phyloP scores from a whole-genome alignment of 2,329 filamentous ascomycete species.

The Cadophora malorum region DNA sequence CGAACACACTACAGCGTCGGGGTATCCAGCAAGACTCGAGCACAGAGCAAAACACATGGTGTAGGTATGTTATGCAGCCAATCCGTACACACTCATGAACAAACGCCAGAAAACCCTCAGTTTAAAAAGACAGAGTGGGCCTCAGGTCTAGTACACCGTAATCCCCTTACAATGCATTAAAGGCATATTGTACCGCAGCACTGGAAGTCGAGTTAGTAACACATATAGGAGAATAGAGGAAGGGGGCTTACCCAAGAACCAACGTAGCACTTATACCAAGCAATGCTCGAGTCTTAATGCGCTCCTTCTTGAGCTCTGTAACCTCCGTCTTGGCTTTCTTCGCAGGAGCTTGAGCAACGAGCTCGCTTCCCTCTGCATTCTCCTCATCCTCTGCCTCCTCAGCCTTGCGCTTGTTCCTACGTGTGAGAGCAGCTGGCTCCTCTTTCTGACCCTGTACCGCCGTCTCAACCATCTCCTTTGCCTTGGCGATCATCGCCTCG shows the following conservation, averaged over 20 bases:
- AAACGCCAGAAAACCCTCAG: constrained; percentile 19
- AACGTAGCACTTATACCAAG: constrained; percentile 87
- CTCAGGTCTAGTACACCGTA: constrained; percentile 16
- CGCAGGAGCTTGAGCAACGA: constrained; percentile 52
- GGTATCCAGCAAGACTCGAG: constrained; percentile 37
- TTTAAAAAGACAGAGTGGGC: constrained; percentile 27
- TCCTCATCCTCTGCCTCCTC: constrained; percentile 67
- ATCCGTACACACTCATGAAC: constrained; percentile 15
- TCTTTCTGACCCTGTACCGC: constrained; percentile 54
- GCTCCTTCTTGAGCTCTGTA: constrained; percentile 81
- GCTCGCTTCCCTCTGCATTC: constrained; percentile 54
- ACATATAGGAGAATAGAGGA: background rate
- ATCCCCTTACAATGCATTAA: constrained; percentile 39
- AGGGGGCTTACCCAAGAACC: constrained; percentile 80
- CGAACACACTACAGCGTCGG: constrained; percentile 13
- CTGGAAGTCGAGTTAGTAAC: constrained; percentile 35
- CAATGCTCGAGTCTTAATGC: constrained; percentile 83
- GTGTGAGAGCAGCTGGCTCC: constrained; percentile 24
- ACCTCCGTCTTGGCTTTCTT: constrained; percentile 82
- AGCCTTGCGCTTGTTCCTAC: constrained; percentile 74
- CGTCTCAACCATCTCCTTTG: constrained; percentile 85
- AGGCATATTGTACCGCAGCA: constrained; percentile 46
- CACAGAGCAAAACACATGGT: constrained; percentile 2
- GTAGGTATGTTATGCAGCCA: constrained; percentile 5
- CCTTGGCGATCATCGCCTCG: constrained; percentile 82